Evolutionary conservation across 371 early-diverging fungal genomes (phyloP).

Genomic region (Mortierella polycephala): DNA sequence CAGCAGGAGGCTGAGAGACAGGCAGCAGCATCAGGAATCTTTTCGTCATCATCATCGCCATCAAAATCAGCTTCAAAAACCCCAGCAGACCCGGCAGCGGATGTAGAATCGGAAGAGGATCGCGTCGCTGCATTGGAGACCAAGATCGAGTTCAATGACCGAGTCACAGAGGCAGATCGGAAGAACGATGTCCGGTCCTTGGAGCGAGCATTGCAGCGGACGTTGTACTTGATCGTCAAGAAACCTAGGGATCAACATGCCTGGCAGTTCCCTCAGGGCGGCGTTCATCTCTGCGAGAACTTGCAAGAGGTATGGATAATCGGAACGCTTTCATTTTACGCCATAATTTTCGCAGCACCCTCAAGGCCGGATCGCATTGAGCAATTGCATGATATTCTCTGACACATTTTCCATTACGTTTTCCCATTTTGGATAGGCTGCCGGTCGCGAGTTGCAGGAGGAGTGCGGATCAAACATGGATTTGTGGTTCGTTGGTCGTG

Average conservation of each 20-base stretch:
- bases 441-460: conserved; percentile 74
- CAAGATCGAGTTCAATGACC: conserved; percentile 59
- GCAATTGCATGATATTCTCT: no score
- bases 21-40: conserved; percentile 13
- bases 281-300: conserved; percentile 70
- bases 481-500: conserved; percentile 78
- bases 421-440: conserved; percentile 64
- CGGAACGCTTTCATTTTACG: neutral
- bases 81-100: conserved; percentile 19
- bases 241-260: conserved; percentile 64
- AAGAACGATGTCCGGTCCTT: conserved; percentile 74
- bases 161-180: conserved; percentile 76
- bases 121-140: conserved; percentile 57
- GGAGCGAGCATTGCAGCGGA: conserved; percentile 78
- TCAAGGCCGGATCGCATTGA: no score
- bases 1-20: conserved; percentile 54
- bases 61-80: neutral
- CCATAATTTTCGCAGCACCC: neutral
- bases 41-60: conserved; percentile 9
- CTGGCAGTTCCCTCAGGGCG: conserved; percentile 86
- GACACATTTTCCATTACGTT: conserved; percentile 15
- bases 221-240: conserved; percentile 82
- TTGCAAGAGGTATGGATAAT: conserved; percentile 65
- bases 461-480: conserved; percentile 80
- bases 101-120: conserved; percentile 60